Base-by-base conservation (phyloP, 768 basidiomycete species). In the Lactifluus subvellereus region DNA sequence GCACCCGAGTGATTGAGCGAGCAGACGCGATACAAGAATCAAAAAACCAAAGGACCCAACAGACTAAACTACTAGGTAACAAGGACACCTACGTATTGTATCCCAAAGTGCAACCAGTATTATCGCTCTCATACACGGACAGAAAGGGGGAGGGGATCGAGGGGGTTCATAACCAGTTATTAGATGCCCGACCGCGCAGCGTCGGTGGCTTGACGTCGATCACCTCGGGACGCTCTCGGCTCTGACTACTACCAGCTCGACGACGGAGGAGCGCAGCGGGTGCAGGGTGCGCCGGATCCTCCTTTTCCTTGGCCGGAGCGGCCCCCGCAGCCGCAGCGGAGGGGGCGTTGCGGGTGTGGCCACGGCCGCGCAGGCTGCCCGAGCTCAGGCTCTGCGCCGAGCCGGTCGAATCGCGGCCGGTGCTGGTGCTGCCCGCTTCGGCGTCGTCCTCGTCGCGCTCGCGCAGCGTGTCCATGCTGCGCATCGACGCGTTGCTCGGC, bases 381-480 rank as follows among this genome's bases (percentile, higher is more conserved):
- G 27, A 27, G 27, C 18, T 43, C 20, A n/a, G 8, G 37, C 66
- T 66, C 27, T 47, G 32, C 37, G 58, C 48, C 27, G 67, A 68
- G 14, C 51, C 61, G 51, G 60, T 7, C 14, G 67, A 68, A 47
- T 68, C 67, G 22, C 67, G 67, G 40, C 62, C n/a, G 1, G 62
- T 64, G 48, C 62, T 54, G 38, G 57, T 54, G 38, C 62, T 64
- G 20, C 53, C 57, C 6, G 13, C 9, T 45, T 54, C 60, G 5
- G 59, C 43, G 6, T 53, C 55, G 18, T 71, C 72, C 61, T 82
- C 83, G 6, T 73, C 76, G 32, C 72, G 77, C 68, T 89, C 87
- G 50, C 82, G 76, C 54, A 88, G 76, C 2, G 86, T 84, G 62
- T 81, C 83, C 57, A 84, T 73, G 70, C 84, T 87, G 70, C 79